These are phyloP conservation scores for Metarhizium robertsii DNA, from an alignment of 2,329 filamentous ascomycete genomes.

Conservation along the genomic window DNA sequence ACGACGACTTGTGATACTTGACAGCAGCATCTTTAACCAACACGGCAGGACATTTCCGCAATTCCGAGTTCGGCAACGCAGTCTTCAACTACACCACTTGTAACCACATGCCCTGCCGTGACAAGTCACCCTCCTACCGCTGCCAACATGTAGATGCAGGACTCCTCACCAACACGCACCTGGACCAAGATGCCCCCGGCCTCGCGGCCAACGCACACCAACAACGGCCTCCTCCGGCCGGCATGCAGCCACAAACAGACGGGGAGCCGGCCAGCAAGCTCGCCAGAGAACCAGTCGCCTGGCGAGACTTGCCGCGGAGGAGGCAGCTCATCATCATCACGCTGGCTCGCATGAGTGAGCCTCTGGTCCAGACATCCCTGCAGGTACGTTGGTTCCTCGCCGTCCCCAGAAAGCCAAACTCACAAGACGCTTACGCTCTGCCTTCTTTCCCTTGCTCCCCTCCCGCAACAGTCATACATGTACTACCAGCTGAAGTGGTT, in stretches of 20 bases:
- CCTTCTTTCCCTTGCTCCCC: too few species aligned
- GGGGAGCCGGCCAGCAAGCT: neutral
- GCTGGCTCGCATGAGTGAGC: conserved; percentile 71
- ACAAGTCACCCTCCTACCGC: neutral
- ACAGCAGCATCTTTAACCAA: too few species aligned
- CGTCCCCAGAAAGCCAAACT: neutral
- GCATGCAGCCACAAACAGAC: neutral
- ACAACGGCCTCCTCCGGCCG: neutral
- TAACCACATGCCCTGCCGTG: neutral
- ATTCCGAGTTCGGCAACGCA: too few species aligned
- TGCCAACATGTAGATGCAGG: neutral
- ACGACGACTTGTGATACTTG: too few species aligned
- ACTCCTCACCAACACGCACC: neutral
- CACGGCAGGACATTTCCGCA: too few species aligned
- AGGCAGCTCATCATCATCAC: conserved; percentile 70
- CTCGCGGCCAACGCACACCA: neutral
- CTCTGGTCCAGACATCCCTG: conserved; percentile 68
- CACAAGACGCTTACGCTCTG: neutral
- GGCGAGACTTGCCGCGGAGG: conserved; percentile 67
- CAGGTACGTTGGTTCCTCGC: conserved; percentile 23
- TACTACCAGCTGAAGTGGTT: conserved; percentile 86
- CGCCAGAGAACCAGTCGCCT: conserved; percentile 26
- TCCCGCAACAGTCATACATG: conserved; percentile 55
- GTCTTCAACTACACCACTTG: too few species aligned
- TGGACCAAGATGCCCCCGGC: neutral